phyloP scores from a whole-genome alignment of 1,139 yeast species.

The Williopsis jadinii region DNA sequence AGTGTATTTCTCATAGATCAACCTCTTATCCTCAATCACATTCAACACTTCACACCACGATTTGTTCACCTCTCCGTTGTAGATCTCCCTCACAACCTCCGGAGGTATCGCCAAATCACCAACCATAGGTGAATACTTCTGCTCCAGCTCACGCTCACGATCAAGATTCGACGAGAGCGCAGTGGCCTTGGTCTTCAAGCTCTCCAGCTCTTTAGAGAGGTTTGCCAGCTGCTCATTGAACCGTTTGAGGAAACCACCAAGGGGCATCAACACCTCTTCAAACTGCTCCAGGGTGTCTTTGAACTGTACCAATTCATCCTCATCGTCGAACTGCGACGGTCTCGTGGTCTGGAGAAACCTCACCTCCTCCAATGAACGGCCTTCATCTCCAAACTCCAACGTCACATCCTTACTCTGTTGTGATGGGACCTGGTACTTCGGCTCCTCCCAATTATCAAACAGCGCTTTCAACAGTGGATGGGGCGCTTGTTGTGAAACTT shows the following conservation, averaged over 20 bases:
- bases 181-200: conserved; percentile 49
- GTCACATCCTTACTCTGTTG: not conserved
- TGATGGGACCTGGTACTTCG: not conserved
- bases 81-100: conserved; percentile 42
- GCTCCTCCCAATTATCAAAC: not conserved
- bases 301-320: conserved; percentile 9
- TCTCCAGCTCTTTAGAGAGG: conserved; percentile 53
- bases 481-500: too few relatives aligned
- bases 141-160: conserved; percentile 48
- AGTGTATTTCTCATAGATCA: conserved; percentile 35
- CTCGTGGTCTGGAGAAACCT: conserved; percentile 8
- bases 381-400: conserved; percentile 1
- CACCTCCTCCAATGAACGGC: conserved; percentile 20
- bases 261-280: conserved; percentile 14
- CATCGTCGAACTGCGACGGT: not conserved
- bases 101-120: conserved; percentile 75
- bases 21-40: conserved; percentile 49
- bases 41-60: conserved; percentile 56
- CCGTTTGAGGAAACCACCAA: conserved; percentile 22
- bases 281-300: conserved; percentile 11
- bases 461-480: not conserved
- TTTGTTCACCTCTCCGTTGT: conserved; percentile 37
- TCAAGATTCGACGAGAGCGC: conserved; percentile 52
- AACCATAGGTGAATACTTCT: conserved; percentile 61
- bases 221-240: conserved; percentile 54